phyloP scores from a whole-genome alignment of 1,139 yeast species.

The Blastobotrys malaysiensis region DNA sequence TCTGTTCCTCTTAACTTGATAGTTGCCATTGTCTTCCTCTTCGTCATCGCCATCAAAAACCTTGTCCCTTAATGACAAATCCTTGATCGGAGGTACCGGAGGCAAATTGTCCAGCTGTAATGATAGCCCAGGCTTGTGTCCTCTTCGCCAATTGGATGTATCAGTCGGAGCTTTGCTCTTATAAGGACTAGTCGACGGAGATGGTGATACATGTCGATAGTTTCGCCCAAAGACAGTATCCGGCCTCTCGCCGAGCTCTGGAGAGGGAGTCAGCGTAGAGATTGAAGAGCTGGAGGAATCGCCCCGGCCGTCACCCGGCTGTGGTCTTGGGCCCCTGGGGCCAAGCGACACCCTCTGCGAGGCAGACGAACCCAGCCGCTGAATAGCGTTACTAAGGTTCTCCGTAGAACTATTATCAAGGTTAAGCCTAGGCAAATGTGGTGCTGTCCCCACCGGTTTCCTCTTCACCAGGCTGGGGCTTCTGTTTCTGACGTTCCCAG shows the following conservation, averaged over 20 bases:
- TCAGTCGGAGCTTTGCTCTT: not conserved
- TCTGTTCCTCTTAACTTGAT: not conserved
- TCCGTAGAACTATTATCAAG: conserved; percentile 6
- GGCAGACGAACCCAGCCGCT: not conserved
- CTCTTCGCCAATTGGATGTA: not conserved
- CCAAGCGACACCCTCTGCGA: not conserved
- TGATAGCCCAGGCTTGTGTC: not conserved
- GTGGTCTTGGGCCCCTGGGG: not conserved
- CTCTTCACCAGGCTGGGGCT: conserved; percentile 6
- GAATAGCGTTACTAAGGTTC: conserved; percentile 3
- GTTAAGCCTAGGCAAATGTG: conserved; percentile 11
- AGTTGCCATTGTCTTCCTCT: too few species aligned
- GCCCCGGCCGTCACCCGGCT: not conserved
- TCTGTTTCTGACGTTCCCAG: not conserved
- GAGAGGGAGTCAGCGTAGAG: not conserved
- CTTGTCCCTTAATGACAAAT: not conserved
- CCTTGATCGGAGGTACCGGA: not conserved
- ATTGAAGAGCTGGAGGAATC: not conserved
- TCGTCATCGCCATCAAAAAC: not conserved
- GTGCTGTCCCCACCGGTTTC: conserved; percentile 16
- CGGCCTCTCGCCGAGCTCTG: not conserved
- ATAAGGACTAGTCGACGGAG: not conserved
- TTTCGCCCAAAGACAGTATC: not conserved
- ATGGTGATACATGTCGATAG: not conserved
- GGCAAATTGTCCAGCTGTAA: not conserved